A percentile compares a stretch with the other conserved stretches of the same genome.
These are phyloP conservation scores for Chrysoporthe deuterocubensis DNA, from an alignment of 2,329 filamentous ascomycete species.

Conservation along the genomic window DNA sequence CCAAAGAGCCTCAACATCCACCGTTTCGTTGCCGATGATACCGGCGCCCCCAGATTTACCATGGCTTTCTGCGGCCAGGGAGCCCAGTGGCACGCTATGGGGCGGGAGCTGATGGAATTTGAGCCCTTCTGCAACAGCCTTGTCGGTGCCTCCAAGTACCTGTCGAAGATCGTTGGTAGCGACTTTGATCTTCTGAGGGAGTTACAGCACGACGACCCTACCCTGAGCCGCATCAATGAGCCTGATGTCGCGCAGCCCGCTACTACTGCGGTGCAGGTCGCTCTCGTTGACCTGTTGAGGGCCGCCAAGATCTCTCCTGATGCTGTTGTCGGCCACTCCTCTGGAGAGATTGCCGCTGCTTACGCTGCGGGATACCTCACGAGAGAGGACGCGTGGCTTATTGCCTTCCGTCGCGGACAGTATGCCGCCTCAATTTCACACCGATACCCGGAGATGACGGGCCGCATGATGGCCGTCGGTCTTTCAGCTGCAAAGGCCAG, in stretches of 20 bases:
- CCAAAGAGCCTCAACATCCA: constrained; percentile 8
- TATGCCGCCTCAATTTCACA: constrained; percentile 38
- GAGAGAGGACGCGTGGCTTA: constrained; percentile 44
- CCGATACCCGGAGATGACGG: constrained; percentile 37
- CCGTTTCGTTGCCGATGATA: constrained; percentile 13
- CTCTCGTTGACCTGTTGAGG: constrained; percentile 35
- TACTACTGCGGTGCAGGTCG: constrained; percentile 28
- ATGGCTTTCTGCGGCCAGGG: constrained; percentile 44
- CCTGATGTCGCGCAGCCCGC: constrained; percentile 27
- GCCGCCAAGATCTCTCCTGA: constrained; percentile 18
- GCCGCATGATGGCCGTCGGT: constrained; percentile 48
- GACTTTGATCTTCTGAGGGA: constrained; percentile 35
- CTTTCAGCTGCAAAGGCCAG: constrained; percentile 37
- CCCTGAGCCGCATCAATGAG: constrained; percentile 21
- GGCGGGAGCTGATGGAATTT: constrained; percentile 40
- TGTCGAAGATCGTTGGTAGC: constrained; percentile 31
- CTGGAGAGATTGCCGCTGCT: constrained; percentile 52
- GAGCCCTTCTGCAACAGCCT: constrained; percentile 36
- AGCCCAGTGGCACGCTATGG: constrained; percentile 44
- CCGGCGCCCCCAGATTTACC: constrained; percentile 30
- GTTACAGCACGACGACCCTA: constrained; percentile 15
- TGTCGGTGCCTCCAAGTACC: constrained; percentile 35
- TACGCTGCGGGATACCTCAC: constrained; percentile 44
- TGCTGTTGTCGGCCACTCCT: constrained; percentile 50
- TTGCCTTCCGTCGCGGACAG: constrained; percentile 48